These are phyloP conservation scores for Salix udensis DNA, from an alignment of 345 rosid species.

Conservation along the genomic window DNA sequence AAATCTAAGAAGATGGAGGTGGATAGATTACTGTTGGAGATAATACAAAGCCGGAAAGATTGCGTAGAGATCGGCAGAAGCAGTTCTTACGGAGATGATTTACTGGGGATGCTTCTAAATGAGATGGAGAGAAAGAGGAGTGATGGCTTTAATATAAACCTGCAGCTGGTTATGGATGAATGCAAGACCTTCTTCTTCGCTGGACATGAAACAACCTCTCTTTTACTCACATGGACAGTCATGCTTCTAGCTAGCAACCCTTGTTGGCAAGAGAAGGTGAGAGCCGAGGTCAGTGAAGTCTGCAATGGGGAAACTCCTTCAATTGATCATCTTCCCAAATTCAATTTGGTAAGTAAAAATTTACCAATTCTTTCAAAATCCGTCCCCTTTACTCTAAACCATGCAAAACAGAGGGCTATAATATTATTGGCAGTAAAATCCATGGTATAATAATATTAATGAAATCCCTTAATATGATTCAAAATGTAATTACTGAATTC, in stretches of 20 bases:
- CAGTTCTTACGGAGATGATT: constrained; percentile 73
- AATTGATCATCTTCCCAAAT: constrained; percentile 68
- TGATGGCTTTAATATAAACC: constrained; percentile 39
- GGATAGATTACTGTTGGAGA: constrained; percentile 74
- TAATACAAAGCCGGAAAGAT: constrained; percentile 72
- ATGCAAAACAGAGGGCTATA: neutral
- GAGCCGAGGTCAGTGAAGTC: constrained; percentile 58
- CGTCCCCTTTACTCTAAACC: neutral
- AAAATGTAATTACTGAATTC: neutral
- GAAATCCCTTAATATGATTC: neutral
- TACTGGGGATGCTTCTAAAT: constrained; percentile 68
- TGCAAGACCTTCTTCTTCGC: constrained; percentile 97
- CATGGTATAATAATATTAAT: neutral
- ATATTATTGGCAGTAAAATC: neutral
- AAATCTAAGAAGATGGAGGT: constrained; percentile 73
- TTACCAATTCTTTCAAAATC: neutral
- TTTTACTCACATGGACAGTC: constrained; percentile 84
- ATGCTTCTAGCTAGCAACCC: constrained; percentile 86
- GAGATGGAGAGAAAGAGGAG: constrained; percentile 56
- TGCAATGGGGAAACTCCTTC: constrained; percentile 59
- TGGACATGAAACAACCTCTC: constrained; percentile 91
- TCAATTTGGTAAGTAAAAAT: constrained; percentile 48
- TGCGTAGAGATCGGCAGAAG: constrained; percentile 76
- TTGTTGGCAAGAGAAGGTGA: constrained; percentile 77
- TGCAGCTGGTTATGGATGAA: constrained; percentile 93